Evolutionary conservation across 345 rosid species (phyloP), one percentile per base, ranked within the genome.

Genomic region (Bruguiera parviflora): DNA sequence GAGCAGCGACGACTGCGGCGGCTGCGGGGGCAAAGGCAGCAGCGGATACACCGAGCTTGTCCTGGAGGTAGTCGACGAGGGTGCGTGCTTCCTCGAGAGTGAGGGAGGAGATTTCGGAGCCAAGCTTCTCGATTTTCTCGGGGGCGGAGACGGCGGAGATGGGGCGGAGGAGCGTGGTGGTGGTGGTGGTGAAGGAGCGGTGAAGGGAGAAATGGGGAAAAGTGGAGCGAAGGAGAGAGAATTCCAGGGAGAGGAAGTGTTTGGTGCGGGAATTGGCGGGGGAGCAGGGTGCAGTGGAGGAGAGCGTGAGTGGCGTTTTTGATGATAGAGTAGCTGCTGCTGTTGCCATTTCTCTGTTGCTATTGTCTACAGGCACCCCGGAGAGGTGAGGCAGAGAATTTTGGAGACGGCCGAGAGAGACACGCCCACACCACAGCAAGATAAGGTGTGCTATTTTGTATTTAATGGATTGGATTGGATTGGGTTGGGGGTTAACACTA

Each of bases 51-150:
- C 96, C 92, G 60, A 90, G 90, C 73, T 85, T 87, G 25, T 92
- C 96, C 74, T 92, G 90, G 49, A 92, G 98, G 67, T 83, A 85
- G 69, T 90, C 96, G 20, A 92, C 91, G 57, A 92, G 88, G 5
- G 70, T 37, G 16, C 91, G 87, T 11, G 96, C 97, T 79, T 92
- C 96, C 61, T 75, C 89, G 53, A 89, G 91, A 27, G 96, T 92
- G 1, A 92, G 80, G 24, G 80, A 70, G 5, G 97, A 81, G 73
- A 89, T 88, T 13, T 88, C 82, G 2, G 83, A 19, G 19, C 89
- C 96, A 25, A 92, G 84, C 2, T 87, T 80, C 73, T 85, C 82
- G 79, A 89, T 85, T 70, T 88, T 92, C 65, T 89, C 94, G 0
- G 96, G 90, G 0, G 96, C 91, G 18, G 76, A 76, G 53, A 86